Evolutionary conservation across 2,329 filamentous ascomycete species (phyloP).

Genomic region (Penicillium sp.): DNA sequence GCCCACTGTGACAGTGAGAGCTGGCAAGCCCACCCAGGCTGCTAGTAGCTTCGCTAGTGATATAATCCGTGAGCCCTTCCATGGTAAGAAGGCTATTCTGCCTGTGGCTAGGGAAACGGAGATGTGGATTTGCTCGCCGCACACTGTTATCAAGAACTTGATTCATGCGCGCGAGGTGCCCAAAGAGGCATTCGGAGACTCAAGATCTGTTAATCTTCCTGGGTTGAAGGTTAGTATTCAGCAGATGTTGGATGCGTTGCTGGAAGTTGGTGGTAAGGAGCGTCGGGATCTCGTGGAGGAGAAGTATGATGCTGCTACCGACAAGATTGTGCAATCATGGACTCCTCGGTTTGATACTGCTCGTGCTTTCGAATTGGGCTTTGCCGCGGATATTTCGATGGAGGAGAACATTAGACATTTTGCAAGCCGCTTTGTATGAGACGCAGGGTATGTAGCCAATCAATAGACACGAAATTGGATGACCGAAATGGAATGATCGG

Average conservation of each 20-base stretch:
- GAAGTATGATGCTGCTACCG: slow-evolving; percentile 54
- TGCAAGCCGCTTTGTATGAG: slow-evolving; percentile 35
- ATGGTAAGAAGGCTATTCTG: slow-evolving; percentile 51
- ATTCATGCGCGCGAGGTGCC: slow-evolving; percentile 53
- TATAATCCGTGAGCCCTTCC: slow-evolving; percentile 55
- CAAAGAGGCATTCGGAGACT: slow-evolving; percentile 53
- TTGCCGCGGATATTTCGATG: slow-evolving; percentile 44
- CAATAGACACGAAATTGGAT: slow-evolving; percentile 16
- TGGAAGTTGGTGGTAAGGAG: slow-evolving; percentile 56
- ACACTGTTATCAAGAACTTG: slow-evolving; percentile 56
- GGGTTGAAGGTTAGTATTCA: slow-evolving; percentile 59
- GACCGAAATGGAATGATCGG: slow-evolving; percentile 2
- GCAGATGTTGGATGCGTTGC: slow-evolving; percentile 61
- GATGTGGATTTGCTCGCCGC: slow-evolving; percentile 59
- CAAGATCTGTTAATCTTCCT: slow-evolving; percentile 56
- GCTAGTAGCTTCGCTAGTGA: slow-evolving; percentile 55
- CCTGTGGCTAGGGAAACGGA: slow-evolving; percentile 54
- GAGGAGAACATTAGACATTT: slow-evolving; percentile 44
- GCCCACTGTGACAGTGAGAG: slow-evolving; percentile 54
- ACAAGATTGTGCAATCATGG: slow-evolving; percentile 62
- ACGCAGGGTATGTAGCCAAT: slow-evolving; percentile 15
- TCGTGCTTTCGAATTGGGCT: slow-evolving; percentile 54
- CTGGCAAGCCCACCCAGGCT: slow-evolving; percentile 53
- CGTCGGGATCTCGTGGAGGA: slow-evolving; percentile 55
- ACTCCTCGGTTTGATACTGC: slow-evolving; percentile 56